Percentiles rank a stretch among this genome's conserved stretches.
phyloP scores from a whole-genome alignment of 805 yeast genomes.

The Wickerhamiella alocasiicola region DNA sequence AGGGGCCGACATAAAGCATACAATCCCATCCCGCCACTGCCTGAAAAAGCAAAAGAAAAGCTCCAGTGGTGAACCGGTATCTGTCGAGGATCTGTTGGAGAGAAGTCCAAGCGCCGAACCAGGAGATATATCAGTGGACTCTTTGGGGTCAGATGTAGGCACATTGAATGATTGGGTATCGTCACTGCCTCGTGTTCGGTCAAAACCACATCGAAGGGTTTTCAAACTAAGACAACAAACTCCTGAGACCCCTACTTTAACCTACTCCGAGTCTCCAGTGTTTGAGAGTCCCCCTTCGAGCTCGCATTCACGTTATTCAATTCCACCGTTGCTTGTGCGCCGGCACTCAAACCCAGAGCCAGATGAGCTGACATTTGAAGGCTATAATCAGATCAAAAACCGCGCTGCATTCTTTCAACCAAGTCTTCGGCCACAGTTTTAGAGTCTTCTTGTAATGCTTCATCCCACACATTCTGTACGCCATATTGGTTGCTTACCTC shows the following conservation, averaged over 20 bases:
- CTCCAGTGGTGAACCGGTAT: not conserved
- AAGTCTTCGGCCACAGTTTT: not conserved
- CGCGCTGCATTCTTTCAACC: slow-evolving; percentile 20
- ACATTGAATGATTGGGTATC: not conserved
- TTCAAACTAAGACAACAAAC: slow-evolving; percentile 12
- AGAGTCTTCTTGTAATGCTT: not conserved
- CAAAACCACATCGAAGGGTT: slow-evolving; percentile 10
- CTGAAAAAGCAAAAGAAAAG: not conserved
- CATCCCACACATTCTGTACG: too few relatives aligned
- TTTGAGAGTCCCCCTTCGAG: slow-evolving; percentile 4
- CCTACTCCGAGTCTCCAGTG: not conserved
- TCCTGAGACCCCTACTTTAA: slow-evolving; percentile 7
- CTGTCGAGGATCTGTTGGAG: slow-evolving; percentile 7
- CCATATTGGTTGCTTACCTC: too few relatives aligned
- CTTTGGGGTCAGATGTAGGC: too few relatives aligned
- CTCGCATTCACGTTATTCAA: too few relatives aligned
- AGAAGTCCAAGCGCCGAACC: not conserved
- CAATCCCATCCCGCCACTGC: slow-evolving; percentile 8
- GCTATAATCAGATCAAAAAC: slow-evolving; percentile 10
- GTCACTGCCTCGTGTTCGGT: not conserved
- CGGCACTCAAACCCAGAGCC: slow-evolving; percentile 9
- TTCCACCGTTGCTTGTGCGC: slow-evolving; percentile 3
- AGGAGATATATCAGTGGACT: not conserved
- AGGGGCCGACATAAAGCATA: slow-evolving; percentile 8
- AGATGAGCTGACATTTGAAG: not conserved